phyloP scores from a whole-genome alignment of 495 filamentous ascomycete species.

The Penicillium samsonianum region DNA sequence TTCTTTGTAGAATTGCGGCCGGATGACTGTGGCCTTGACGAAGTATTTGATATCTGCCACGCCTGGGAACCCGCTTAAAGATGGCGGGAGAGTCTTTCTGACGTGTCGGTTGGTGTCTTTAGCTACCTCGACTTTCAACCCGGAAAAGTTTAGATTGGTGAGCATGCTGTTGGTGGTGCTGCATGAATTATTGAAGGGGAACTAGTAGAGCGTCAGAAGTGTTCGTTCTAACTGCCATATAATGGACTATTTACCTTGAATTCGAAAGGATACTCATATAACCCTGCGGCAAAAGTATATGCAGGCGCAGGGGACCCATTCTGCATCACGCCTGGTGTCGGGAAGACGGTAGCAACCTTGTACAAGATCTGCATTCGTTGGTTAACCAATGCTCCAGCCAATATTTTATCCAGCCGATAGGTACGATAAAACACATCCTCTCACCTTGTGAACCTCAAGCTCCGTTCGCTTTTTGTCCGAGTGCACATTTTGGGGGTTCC shows the following conservation, averaged over 20 bases:
- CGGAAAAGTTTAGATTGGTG: conserved; percentile 56
- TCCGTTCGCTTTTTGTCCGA: conserved; percentile 60
- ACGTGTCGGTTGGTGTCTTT: conserved; percentile 64
- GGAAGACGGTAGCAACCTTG: conserved; percentile 64
- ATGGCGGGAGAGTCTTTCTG: conserved; percentile 85
- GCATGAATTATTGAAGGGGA: conserved; percentile 92
- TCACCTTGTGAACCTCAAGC: conserved; percentile 78
- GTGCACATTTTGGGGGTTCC: conserved; percentile 61
- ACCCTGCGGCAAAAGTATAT: conserved; percentile 70
- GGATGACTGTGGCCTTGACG: conserved; percentile 84
- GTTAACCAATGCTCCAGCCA: conserved; percentile 16
- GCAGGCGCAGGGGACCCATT: conserved; percentile 44
- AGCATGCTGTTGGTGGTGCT: conserved; percentile 58
- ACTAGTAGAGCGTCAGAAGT: conserved; percentile 32
- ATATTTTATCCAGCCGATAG: neutral
- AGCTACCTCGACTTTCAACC: conserved; percentile 59
- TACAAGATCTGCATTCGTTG: conserved; percentile 59
- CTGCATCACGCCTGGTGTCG: conserved; percentile 54
- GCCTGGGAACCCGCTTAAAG: conserved; percentile 75
- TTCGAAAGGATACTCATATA: conserved; percentile 84
- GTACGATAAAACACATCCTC: conserved; percentile 11
- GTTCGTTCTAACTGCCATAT: neutral
- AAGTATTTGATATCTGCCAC: conserved; percentile 91
- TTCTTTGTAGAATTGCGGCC: conserved; percentile 80
- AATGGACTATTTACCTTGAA: conserved; percentile 65